phyloP scores from a whole-genome alignment of 805 yeast species.

The Tetrapisispora namnaoensis region DNA sequence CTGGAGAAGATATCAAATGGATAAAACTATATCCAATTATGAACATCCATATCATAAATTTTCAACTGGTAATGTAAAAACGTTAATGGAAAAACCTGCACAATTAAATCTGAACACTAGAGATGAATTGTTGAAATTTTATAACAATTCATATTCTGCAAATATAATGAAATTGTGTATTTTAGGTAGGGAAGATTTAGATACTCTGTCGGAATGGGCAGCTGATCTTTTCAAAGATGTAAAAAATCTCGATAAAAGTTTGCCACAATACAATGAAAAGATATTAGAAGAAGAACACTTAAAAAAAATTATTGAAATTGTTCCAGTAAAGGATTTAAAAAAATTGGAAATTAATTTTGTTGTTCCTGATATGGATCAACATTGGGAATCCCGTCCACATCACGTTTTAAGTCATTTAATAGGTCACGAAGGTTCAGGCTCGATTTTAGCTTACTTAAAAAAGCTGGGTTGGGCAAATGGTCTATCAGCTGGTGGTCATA shows the following conservation, averaged over 20 bases:
- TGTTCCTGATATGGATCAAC: conserved; percentile 65
- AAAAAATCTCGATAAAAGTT: conserved; percentile 22
- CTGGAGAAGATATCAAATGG: conserved; percentile 85
- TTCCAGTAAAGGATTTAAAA: conserved; percentile 75
- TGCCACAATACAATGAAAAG: conserved; percentile 33
- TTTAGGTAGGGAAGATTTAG: conserved; percentile 71
- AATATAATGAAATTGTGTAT: conserved; percentile 83
- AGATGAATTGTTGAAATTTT: conserved; percentile 68
- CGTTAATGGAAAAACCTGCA: conserved; percentile 61
- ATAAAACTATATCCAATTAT: conserved; percentile 61
- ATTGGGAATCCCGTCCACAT: conserved; percentile 62
- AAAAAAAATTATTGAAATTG: conserved; percentile 49
- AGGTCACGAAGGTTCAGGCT: conserved; percentile 91
- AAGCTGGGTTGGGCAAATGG: conserved; percentile 69
- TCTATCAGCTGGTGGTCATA: conserved; percentile 62
- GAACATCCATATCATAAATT: conserved; percentile 80
- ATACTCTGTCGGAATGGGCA: conserved; percentile 63
- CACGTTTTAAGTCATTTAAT: conserved; percentile 68
- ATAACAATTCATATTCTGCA: conserved; percentile 64
- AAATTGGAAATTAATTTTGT: conserved; percentile 57
- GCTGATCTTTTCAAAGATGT: conserved; percentile 53
- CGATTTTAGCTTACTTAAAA: conserved; percentile 63
- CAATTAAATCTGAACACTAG: conserved; percentile 61
- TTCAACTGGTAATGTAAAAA: conserved; percentile 77
- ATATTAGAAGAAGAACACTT: conserved; percentile 44